Evolutionary conservation across 2,329 filamentous ascomycete species (phyloP).

Genomic region (Trichoderma gracile): DNA sequence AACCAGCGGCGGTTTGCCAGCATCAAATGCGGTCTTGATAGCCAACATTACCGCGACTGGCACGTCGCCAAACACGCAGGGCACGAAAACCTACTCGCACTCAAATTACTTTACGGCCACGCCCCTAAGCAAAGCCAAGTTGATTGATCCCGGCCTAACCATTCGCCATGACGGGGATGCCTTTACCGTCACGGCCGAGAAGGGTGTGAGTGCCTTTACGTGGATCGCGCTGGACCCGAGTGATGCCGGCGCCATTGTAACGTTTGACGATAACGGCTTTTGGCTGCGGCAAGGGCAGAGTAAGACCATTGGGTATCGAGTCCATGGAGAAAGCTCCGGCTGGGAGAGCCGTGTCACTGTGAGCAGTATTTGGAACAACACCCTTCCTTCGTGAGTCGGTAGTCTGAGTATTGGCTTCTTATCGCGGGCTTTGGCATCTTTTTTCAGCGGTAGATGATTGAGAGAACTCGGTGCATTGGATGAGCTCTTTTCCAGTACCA

Average conservation of each 20-base stretch:
- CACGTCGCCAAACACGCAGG: neutral
- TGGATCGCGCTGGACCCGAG: conserved; percentile 10
- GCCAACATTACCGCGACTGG: conserved; percentile 13
- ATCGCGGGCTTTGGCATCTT: too few species aligned
- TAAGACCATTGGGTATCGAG: conserved; percentile 2
- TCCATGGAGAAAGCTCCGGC: conserved; percentile 4
- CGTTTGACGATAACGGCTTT: conserved; percentile 14
- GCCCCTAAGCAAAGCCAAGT: conserved; percentile 6
- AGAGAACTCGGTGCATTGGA: too few species aligned
- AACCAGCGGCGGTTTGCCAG: neutral
- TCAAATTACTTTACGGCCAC: conserved; percentile 16
- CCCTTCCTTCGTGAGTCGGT: neutral
- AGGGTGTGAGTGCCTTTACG: conserved; percentile 11
- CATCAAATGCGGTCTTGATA: conserved; percentile 3
- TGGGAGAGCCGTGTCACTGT: conserved; percentile 16
- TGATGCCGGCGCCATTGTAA: conserved; percentile 6
- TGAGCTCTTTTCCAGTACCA: too few species aligned
- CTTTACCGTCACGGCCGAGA: conserved; percentile 7
- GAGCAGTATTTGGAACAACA: conserved; percentile 14
- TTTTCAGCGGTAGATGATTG: too few species aligned
- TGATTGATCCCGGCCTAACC: neutral
- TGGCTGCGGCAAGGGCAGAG: conserved; percentile 12
- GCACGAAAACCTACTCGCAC: conserved; percentile 7
- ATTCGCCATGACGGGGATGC: neutral
- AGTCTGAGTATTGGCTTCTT: too few species aligned